A percentile compares a stretch with the other conserved stretches of the same genome.
phyloP scores from a whole-genome alignment of 352 stramenopile species.

The Plasmopara muralis region DNA sequence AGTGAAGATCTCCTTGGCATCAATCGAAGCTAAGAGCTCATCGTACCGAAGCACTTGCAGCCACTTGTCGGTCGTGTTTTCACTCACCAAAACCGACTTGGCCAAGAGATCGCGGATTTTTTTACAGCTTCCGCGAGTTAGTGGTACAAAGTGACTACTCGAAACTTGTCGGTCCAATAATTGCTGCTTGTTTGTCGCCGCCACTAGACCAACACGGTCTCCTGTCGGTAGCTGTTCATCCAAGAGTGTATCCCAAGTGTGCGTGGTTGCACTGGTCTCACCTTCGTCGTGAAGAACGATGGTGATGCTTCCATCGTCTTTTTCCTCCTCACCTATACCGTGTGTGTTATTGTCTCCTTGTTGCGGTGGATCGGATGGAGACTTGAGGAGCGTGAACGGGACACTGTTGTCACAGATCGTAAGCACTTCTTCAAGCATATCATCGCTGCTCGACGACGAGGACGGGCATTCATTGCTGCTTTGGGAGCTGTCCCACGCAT shows the following conservation, averaged over 20 bases:
- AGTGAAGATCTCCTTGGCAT: slow-evolving; percentile 81
- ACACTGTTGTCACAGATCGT: slow-evolving; percentile 43
- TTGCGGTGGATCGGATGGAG: slow-evolving; percentile 15
- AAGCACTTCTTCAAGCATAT: slow-evolving; percentile 49
- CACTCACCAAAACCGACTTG: slow-evolving; percentile 54
- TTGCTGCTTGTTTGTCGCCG: slow-evolving; percentile 18
- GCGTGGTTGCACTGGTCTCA: slow-evolving; percentile 2
- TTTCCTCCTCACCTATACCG: slow-evolving; percentile 1
- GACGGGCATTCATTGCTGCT: slow-evolving; percentile 15
- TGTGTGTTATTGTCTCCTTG: slow-evolving; percentile 5
- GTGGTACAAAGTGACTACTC: slow-evolving; percentile 15
- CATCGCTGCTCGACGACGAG: slow-evolving; percentile 19
- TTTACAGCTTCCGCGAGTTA: slow-evolving; percentile 34
- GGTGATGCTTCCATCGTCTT: slow-evolving; percentile 13
- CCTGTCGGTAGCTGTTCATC: slow-evolving; percentile 36
- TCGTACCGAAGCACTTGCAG: slow-evolving; percentile 68
- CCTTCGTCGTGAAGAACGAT: slow-evolving; percentile 25
- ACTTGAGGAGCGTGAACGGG: slow-evolving; percentile 58
- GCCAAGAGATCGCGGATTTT: slow-evolving; percentile 56
- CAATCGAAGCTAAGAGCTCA: slow-evolving; percentile 57
- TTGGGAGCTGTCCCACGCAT: slow-evolving; percentile 15
- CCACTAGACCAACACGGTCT: slow-evolving; percentile 7
- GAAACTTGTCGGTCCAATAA: slow-evolving; percentile 13
- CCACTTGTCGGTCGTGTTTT: slow-evolving; percentile 62
- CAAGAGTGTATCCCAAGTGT: slow-evolving; percentile 45